phyloP scores from a whole-genome alignment of 2,329 filamentous ascomycete species.

The Chaetomiaceae sp. region DNA sequence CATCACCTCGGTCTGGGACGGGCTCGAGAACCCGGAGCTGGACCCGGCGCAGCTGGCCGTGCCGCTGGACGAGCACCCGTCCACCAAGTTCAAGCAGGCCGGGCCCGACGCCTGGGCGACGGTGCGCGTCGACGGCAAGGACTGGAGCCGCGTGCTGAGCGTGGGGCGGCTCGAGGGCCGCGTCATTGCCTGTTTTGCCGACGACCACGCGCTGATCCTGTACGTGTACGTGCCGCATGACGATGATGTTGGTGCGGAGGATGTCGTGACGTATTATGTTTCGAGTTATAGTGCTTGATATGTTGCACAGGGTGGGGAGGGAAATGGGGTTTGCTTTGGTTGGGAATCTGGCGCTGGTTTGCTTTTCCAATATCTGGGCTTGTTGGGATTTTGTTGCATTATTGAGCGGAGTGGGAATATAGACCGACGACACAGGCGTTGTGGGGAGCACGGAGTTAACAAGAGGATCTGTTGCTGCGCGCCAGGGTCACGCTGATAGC shows the following conservation, averaged over 20 bases:
- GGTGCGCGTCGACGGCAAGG: conserved; percentile 85
- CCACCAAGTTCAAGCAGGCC: conserved; percentile 68
- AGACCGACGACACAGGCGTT: too few relatives aligned
- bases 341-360: not conserved
- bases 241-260: conserved; percentile 60
- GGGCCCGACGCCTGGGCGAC: conserved; percentile 82
- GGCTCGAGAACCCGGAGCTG: conserved; percentile 79
- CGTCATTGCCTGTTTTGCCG: conserved; percentile 86
- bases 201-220: conserved; percentile 74
- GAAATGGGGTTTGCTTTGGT: conserved; percentile 30
- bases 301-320: not conserved
- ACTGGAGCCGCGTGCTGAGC: conserved; percentile 92
- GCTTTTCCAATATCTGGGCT: not conserved
- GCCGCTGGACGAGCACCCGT: conserved; percentile 73
- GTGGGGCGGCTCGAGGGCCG: conserved; percentile 83
- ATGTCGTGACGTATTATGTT: conserved; percentile 62
- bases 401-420: too few relatives aligned
- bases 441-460: not conserved
- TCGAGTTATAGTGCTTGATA: conserved; percentile 34
- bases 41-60: conserved; percentile 71
- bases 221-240: conserved; percentile 76
- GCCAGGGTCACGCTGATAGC: too few relatives aligned
- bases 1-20: conserved; percentile 81
- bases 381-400: too few relatives aligned
- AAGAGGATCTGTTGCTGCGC: too few relatives aligned